Evolutionary conservation across 78 protist species (phyloP), one percentile per base, ranked within the genome.

Genomic region (Isochrysis galbana): DNA sequence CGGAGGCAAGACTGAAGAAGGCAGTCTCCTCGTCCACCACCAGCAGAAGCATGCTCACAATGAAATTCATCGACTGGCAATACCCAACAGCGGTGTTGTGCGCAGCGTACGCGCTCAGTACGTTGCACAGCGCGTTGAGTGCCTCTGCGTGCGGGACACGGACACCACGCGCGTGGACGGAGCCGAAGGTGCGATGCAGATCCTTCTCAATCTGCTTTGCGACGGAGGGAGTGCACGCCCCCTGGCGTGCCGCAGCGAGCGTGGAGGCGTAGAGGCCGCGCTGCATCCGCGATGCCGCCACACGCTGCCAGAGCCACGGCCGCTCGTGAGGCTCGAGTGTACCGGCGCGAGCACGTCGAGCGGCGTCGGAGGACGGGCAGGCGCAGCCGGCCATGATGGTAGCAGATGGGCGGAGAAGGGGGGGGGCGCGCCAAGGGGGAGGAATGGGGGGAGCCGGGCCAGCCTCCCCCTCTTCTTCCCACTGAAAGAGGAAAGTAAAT

Each of bases 1-100:
- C 80, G 26, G 94, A 42, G 36, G 72, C 92, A n/a, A 97, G 61
- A 61, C 83, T 41, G 98, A 98, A 97, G 93, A 97, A 97, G 55
- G 97, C 96, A 51, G 92, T 90, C 83, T 96, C 96, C 84, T 97
- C 98, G 89, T 93, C 92, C 96, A 97, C 93, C 72, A 55, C 36
- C n/a, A 96, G 54, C 51, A 97, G 93, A 54, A 97, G 92, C 55
- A 91, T 54, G 4, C 95, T 98, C 11, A 83, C 97, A 14, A 97
- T 47, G 83, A 96, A 96, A 84, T 97, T 97, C 97, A 97, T 95
- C 84, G 96, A 92, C 70, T 97, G 98, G 90, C 98, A 97, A 93
- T 97, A 97, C 26, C 97, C 96, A n/a, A 97, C 96, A 32, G n/a
- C n/a, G 0, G 91, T 67, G 44, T 51, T n/a, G 55, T 42, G 39